Evolutionary conservation across 2,329 filamentous ascomycete genomes (phyloP), one percentile per base, ranked within the genome.

Genomic region (Penicillium sp.): DNA sequence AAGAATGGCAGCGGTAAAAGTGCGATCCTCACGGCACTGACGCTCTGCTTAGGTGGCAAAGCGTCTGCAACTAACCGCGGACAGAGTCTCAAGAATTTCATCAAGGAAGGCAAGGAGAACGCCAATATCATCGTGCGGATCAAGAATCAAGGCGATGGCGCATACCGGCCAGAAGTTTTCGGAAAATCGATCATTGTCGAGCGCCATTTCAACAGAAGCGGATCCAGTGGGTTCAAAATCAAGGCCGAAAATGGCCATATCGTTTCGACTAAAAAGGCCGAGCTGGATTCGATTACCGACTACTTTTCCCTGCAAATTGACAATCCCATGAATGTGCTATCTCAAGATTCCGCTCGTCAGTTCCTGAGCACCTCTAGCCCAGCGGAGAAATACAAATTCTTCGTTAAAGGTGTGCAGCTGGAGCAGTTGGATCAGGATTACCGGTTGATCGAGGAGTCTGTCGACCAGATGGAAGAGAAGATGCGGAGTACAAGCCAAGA

Each of bases 1-100:
- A 92, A 96, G 73, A 99, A 99, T 70, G 94, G 94, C 29, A 97
- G 93, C 70, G 94, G 94, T 33, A 99, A 99, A 78, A 99, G 94
- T 72, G 94, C 94, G 2, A 89, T 97, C 14, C 78, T 99, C 26
- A 97, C 94, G 0, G 94, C 92, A 4, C 85, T 99, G 61, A 96
- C 92, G 0, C 81, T 99, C 31, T 97, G 94, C 68, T 81, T 99
- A n/a, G 94, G 94, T 57, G 93, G 90, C 20, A 97, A 97, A 73
- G 92, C 94, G 2, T 90, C 90, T 52, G 85, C 90, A 15, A 97
- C 94, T 4, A 97, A 97, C 68, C 89, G 94, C 60, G 94, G 92
- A 37, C 89, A 90, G 49, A 96, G 88, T 65, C 77, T 99, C 25
- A 96, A 95, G 73, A 89, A 84, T 56, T 89, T 97, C 68, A 90